Base-by-base conservation (phyloP, 192 early-diverging fungal species). In the Coemansia sp. region DNA sequence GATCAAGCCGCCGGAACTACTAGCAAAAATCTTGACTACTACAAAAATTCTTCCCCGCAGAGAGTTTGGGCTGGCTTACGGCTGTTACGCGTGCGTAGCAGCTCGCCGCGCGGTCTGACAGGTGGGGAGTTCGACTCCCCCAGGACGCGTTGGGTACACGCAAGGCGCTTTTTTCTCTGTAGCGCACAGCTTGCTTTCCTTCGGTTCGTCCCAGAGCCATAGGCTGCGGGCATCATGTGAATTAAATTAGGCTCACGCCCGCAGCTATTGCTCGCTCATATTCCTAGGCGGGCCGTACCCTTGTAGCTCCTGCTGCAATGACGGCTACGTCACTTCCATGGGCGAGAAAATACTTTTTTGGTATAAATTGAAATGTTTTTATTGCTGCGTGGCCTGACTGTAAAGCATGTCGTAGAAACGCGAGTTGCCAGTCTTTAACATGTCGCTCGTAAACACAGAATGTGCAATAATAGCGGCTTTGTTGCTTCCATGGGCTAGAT, bases 281-380 rank as follows among this genome's bases (percentile, higher is more conserved):
- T 80, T 80, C 77, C 77, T 71, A 71, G 68, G 58, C 72, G 63
- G 68, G 65, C 62, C 61, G 67, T 58, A 74, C 12, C 31, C 43
- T 41, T 25, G 27, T 41, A 10, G 67, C 51, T 62, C 62, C 75
- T 74, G 73, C 68, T 65, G 68, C 68, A 21, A 31, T 80, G 77
- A 80, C 68, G 52, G 59, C 65, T 67, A 65, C 63, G 77, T 64
- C 67, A 80, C 71, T 69, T 67, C 77, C 77, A 80, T 80, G 68
- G 38, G 57, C 45, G 72, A 59, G 77, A 74, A 68, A 77, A 22
- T 21, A 29, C 12, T 10, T 51, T 31, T 14, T 19, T 57, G 21
- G 52, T 67, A 22, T 23, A 23, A 39, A 21, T 21, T 21, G 21
- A 21, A 56, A 26, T 45, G 37, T 56, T 43, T 56, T 21, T 61